Conservation (phyloP, 2,329 filamentous ascomycete species). For the Dothiorella sarmentorum region DNA sequence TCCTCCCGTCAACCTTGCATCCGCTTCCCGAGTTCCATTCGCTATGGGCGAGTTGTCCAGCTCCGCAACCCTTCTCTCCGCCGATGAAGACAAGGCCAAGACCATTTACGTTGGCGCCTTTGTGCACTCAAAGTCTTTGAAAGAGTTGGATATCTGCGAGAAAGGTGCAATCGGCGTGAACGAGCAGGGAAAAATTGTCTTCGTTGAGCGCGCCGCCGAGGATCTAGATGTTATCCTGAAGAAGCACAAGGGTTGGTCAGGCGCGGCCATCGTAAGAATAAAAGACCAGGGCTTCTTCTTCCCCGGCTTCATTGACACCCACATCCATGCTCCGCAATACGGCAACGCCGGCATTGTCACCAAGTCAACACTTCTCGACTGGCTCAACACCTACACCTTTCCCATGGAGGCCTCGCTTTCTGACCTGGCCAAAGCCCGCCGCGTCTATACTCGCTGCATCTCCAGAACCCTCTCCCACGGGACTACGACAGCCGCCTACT, state of each 20-base stretch:
- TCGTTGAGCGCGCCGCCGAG: slow-evolving; percentile 39
- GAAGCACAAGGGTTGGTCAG: slow-evolving; percentile 37
- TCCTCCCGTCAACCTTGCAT: background rate
- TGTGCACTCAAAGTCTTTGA: slow-evolving; percentile 52
- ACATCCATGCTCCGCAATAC: slow-evolving; percentile 93
- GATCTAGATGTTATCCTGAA: slow-evolving; percentile 25
- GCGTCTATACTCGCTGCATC: slow-evolving; percentile 75
- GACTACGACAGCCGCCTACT: slow-evolving; percentile 94
- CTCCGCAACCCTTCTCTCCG: background rate
- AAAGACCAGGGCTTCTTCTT: slow-evolving; percentile 69
- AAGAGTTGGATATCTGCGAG: slow-evolving; percentile 48
- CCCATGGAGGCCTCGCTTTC: slow-evolving; percentile 79
- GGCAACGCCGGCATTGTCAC: slow-evolving; percentile 93
- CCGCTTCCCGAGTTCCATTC: background rate
- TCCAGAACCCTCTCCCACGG: slow-evolving; percentile 79
- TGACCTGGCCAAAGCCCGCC: slow-evolving; percentile 58
- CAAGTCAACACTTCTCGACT: slow-evolving; percentile 86
- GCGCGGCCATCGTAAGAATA: slow-evolving; percentile 36
- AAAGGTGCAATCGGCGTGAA: slow-evolving; percentile 50
- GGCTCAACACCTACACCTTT: slow-evolving; percentile 93
- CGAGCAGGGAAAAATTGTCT: slow-evolving; percentile 51
- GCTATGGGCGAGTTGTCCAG: background rate
- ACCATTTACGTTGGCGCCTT: slow-evolving; percentile 59
- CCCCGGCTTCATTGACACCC: slow-evolving; percentile 85
- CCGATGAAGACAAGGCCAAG: background rate